Percentiles rank a stretch among this genome's conserved stretches.
Conservation (phyloP, 331 rosid species). For the Telfairia occidentalis region DNA sequence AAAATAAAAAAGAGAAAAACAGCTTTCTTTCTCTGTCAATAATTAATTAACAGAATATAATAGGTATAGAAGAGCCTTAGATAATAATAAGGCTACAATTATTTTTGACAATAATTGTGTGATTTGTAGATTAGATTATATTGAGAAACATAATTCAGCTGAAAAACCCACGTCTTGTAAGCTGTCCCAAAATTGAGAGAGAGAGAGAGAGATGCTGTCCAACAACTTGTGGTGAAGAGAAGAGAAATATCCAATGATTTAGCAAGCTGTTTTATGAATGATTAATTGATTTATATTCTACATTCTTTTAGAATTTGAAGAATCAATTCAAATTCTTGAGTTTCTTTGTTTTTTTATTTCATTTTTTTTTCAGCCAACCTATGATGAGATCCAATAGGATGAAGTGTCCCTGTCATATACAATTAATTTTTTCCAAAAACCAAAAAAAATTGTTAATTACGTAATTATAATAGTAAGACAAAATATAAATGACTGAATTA, state of each 20-base stretch:
- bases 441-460: too few relatives aligned
- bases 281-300: not conserved
- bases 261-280: not conserved
- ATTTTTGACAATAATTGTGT: not conserved
- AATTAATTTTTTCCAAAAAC: too few relatives aligned
- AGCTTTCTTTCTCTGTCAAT: not conserved
- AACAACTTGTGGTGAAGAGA: not conserved
- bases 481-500: not conserved
- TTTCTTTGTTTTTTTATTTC: too few relatives aligned
- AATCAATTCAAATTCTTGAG: too few relatives aligned
- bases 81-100: not conserved
- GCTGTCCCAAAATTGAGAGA: not conserved
- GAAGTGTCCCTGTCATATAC: not conserved
- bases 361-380: not conserved
- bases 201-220: not conserved
- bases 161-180: not conserved
- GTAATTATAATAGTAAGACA: too few relatives aligned
- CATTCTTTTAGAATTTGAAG: not conserved
- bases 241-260: not conserved
- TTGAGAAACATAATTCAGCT: not conserved
- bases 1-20: not conserved
- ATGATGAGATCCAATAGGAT: too few relatives aligned
- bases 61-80: too few relatives aligned
- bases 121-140: not conserved
- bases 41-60: too few relatives aligned